Evolutionary conservation across 345 rosid genomes (phyloP).

Genomic region (Euphorbia pulcherrima): DNA sequence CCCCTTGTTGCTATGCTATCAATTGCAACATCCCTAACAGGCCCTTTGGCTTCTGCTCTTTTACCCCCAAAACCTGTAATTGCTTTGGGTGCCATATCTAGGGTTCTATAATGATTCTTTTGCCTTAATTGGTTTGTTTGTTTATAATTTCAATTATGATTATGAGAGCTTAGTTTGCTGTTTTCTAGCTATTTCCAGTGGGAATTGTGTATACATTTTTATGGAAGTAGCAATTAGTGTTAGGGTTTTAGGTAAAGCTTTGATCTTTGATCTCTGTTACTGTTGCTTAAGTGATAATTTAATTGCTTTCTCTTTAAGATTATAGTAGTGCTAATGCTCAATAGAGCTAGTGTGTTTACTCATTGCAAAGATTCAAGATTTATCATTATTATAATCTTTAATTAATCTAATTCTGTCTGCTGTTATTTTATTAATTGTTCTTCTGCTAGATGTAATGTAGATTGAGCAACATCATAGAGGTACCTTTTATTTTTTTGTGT

Average conservation of each 20-base stretch:
- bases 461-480: constrained; percentile 11
- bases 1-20: constrained; percentile 95
- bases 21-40: constrained; percentile 95
- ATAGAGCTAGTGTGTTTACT: constrained; percentile 20
- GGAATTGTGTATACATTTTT: constrained; percentile 34
- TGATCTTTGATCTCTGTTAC: constrained; percentile 14
- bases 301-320: constrained; percentile 7
- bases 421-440: constrained; percentile 9
- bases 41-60: constrained; percentile 94
- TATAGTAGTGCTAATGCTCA: constrained; percentile 22
- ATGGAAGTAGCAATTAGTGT: constrained; percentile 21
- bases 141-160: constrained; percentile 33
- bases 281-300: constrained; percentile 16
- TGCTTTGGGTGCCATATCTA: constrained; percentile 89
- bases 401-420: neutral
- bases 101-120: no score
- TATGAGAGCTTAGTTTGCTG: no score
- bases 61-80: constrained; percentile 94
- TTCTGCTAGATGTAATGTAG: constrained; percentile 23
- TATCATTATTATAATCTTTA: constrained; percentile 16
- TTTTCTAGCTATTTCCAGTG: constrained; percentile 32
- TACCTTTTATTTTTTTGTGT: neutral
- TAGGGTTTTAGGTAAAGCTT: constrained; percentile 20
- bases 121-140: constrained; percentile 41
- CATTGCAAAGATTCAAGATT: constrained; percentile 36